Conservation (phyloP, 345 rosid species). For the Linum usitatissimum region DNA sequence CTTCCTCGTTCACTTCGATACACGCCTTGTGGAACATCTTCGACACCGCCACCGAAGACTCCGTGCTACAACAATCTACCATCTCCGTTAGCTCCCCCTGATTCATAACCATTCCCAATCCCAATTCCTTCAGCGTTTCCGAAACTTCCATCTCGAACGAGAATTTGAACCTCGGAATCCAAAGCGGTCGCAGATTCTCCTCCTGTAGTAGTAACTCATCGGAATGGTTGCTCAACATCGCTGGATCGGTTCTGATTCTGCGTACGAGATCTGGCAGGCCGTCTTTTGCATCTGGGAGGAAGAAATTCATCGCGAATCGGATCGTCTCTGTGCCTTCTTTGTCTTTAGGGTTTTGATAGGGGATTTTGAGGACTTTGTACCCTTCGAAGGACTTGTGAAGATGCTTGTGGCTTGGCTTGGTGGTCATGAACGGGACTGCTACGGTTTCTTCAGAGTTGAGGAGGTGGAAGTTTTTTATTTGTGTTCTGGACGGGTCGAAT, state of each 20-base stretch:
- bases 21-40: constrained; percentile 22
- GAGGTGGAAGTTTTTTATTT: constrained; percentile 16
- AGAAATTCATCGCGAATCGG: constrained; percentile 20
- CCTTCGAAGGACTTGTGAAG: constrained; percentile 12
- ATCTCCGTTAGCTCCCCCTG: constrained; percentile 17
- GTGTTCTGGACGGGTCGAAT: constrained; percentile 17
- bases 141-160: constrained; percentile 24
- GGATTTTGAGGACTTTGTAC: constrained; percentile 19
- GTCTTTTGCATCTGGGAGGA: constrained; percentile 20
- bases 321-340: neutral
- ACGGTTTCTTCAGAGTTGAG: constrained; percentile 12
- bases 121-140: constrained; percentile 12
- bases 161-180: constrained; percentile 23
- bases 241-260: constrained; percentile 9
- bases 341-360: constrained; percentile 18
- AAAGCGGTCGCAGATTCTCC: constrained; percentile 10
- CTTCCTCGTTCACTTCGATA: constrained; percentile 33
- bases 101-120: constrained; percentile 14
- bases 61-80: constrained; percentile 6
- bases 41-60: constrained; percentile 1
- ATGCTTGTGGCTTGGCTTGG: constrained; percentile 4
- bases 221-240: constrained; percentile 12
- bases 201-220: neutral
- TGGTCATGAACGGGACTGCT: constrained; percentile 24
- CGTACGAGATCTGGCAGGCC: constrained; percentile 11